Evolutionary conservation across 306 rosid genomes (phyloP).

Genomic region (Fragaria ananassa): DNA sequence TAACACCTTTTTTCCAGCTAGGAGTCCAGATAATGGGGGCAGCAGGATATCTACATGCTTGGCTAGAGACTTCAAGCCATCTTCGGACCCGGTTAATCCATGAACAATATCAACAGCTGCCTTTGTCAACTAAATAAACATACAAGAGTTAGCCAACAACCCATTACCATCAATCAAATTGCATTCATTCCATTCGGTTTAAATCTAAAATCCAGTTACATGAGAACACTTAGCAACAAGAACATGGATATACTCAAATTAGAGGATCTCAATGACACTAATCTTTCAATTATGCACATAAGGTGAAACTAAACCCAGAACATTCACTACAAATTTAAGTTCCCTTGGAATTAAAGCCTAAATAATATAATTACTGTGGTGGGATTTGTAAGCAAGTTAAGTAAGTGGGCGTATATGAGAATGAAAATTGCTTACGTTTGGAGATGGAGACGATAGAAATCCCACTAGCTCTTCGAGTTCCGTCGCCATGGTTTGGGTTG

Average conservation of each 20-base stretch:
- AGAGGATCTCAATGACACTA: not conserved
- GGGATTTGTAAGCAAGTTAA: not conserved
- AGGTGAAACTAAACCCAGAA: not conserved
- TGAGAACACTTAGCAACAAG: not conserved
- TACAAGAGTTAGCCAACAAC: not conserved
- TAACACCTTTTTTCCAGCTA: conserved; percentile 53
- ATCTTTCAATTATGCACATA: not conserved
- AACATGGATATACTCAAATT: not conserved
- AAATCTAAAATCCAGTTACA: not conserved
- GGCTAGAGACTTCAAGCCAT: conserved; percentile 73
- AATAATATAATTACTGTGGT: too few relatives aligned
- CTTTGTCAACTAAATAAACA: conserved; percentile 47
- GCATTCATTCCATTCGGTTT: not conserved
- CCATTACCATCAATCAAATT: not conserved
- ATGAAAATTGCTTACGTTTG: conserved; percentile 43
- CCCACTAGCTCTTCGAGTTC: conserved; percentile 80
- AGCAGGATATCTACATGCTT: conserved; percentile 39
- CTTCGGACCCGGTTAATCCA: conserved; percentile 84
- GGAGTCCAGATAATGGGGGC: conserved; percentile 62
- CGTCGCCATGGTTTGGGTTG: conserved; percentile 54
- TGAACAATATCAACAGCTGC: conserved; percentile 88
- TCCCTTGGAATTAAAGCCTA: not conserved
- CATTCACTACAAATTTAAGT: not conserved
- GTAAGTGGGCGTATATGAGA: not conserved
- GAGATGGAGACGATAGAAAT: conserved; percentile 75